Evolutionary conservation across 805 yeast species (phyloP).

Genomic region (Kazachstania kunashirensis): DNA sequence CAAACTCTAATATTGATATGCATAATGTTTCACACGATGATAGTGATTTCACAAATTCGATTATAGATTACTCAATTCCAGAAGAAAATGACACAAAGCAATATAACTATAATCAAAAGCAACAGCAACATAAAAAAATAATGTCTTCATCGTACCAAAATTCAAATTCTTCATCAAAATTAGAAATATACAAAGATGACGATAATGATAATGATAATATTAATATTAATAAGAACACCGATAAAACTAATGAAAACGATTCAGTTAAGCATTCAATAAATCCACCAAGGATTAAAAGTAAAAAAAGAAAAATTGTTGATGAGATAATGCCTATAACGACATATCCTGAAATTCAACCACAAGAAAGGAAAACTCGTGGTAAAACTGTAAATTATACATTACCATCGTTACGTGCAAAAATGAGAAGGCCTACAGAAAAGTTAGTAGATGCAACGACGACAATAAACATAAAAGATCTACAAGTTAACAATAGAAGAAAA

Average conservation of each 20-base stretch:
- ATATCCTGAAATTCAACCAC: slow-evolving; percentile 5
- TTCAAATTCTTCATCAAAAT: slow-evolving; percentile 16
- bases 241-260: neutral
- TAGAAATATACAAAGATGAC: slow-evolving; percentile 20
- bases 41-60: slow-evolving; percentile 20
- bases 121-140: neutral
- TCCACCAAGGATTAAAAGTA: slow-evolving; percentile 21
- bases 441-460: slow-evolving; percentile 51
- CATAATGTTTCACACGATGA: neutral
- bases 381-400: slow-evolving; percentile 55
- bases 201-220: neutral
- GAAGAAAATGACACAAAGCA: slow-evolving; percentile 16
- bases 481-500: slow-evolving; percentile 15
- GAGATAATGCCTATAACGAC: slow-evolving; percentile 32
- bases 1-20: neutral
- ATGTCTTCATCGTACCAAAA: neutral
- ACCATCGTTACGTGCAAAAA: slow-evolving; percentile 57
- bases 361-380: slow-evolving; percentile 40
- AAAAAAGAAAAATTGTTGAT: slow-evolving; percentile 26
- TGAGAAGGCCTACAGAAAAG: slow-evolving; percentile 55
- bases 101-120: neutral
- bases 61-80: slow-evolving; percentile 28
- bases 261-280: slow-evolving; percentile 25
- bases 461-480: slow-evolving; percentile 27
- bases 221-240: neutral